Base-by-base conservation (phyloP, 1,284 basidiomycete species). In the Microbotryum lychnidis-dioicae region DNA sequence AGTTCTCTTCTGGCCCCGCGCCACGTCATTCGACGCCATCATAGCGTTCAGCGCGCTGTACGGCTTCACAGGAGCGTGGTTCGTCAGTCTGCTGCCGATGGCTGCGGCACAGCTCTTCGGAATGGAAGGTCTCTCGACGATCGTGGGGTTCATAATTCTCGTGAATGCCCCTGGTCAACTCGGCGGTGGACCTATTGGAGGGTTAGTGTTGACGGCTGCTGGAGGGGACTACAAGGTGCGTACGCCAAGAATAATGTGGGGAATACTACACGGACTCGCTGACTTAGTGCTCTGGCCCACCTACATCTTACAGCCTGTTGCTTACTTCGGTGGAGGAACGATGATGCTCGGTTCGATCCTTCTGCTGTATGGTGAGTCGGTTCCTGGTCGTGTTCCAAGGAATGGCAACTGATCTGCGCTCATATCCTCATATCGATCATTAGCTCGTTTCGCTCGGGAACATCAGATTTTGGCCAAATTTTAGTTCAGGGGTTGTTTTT, bases 131-230 rank as follows among this genome's bases (percentile, higher is more conserved):
- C 60, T 70, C 14, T 65, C 67, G 4, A 69, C 69, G 1, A 54
- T 69, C 21, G 59, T 59, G 1, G 69, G 69, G 1, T 67, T 64
- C 55, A 57, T 58, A 27, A 58, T 69, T n/a, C 57, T 66, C 2
- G 49, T 53, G 9, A 68, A 68, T 31, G 14, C 27, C 1, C 58
- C 61, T 1, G 64, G 63, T 5, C 69, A 70, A 31, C 58, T 70
- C 49, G 52, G 55, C 0, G 67, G 66, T 2, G 65, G 60, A 1
- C 56, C 58, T 4, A 58, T 70, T 14, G 58, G 58, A 1, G 67
- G 69, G 8, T 45, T 61, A 4, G 61, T 70, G 3, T 44, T 56
- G 8, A 45, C 48, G 0, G 48, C 52, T 4, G 49, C 63, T 0
- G 62, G 62, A 2, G 45, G 50, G 33, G 61, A 64, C 47, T 37